Evolutionary conservation across 2,329 filamentous ascomycete species (phyloP).

Genomic region (Metarhizium robertsii): DNA sequence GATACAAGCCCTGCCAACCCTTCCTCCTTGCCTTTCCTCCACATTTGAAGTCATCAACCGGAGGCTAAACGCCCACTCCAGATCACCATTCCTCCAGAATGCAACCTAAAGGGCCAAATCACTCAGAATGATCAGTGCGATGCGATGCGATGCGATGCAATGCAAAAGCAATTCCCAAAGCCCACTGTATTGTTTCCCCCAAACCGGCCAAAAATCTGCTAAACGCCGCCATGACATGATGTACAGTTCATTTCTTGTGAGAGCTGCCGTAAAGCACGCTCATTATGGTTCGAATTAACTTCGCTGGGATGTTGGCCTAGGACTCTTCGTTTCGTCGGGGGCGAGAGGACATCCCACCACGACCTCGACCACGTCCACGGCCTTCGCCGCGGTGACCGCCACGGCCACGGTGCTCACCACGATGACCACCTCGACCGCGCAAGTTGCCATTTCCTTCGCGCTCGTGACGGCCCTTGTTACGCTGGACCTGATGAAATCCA

Average conservation of each 20-base stretch:
- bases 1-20: conserved; percentile 1
- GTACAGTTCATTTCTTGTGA: conserved; percentile 19
- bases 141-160: conserved; percentile 7
- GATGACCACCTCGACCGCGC: conserved; percentile 29
- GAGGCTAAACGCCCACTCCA: not conserved
- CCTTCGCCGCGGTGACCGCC: conserved; percentile 41
- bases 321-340: conserved; percentile 31
- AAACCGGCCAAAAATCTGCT: conserved; percentile 16
- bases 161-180: conserved; percentile 9
- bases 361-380: conserved; percentile 31
- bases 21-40: not conserved
- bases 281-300: conserved; percentile 8
- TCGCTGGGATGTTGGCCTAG: conserved; percentile 16
- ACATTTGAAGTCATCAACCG: not conserved
- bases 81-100: not conserved
- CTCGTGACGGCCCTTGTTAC: conserved; percentile 46
- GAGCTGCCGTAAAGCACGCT: not conserved
- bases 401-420: conserved; percentile 41
- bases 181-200: conserved; percentile 13
- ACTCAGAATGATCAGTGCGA: conserved; percentile 15
- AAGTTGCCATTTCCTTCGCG: conserved; percentile 35
- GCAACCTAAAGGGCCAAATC: not conserved
- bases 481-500: conserved; percentile 65
- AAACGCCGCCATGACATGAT: conserved; percentile 32
- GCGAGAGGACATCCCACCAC: conserved; percentile 25